phyloP scores from a whole-genome alignment of 2,329 filamentous ascomycete genomes.

The Paramyrothecium sp. region DNA sequence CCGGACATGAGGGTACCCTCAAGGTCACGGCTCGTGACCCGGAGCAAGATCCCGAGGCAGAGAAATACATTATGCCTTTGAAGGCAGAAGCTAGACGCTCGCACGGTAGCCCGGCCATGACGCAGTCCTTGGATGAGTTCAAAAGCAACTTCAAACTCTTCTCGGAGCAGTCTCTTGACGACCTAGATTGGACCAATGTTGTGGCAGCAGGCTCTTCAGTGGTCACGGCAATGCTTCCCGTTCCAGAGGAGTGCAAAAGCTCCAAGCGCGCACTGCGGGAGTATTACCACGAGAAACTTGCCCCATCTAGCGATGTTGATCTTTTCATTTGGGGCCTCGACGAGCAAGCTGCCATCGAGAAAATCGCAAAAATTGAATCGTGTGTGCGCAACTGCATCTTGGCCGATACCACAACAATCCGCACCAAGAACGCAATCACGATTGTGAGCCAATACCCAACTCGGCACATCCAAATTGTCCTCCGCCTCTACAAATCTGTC shows the following conservation, averaged over 20 bases:
- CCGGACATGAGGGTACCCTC: not conserved
- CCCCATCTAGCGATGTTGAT: not conserved
- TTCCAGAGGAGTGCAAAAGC: not conserved
- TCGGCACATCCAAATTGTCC: not conserved
- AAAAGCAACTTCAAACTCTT: not conserved
- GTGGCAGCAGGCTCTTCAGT: not conserved
- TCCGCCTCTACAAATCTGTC: not conserved
- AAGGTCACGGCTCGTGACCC: not conserved
- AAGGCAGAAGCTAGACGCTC: not conserved
- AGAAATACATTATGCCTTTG: not conserved
- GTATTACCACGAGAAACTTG: constrained; percentile 1
- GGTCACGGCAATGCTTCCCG: not conserved
- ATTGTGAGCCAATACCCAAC: not conserved
- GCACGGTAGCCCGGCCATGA: not conserved
- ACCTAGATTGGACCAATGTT: not conserved
- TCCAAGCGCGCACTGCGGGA: not conserved
- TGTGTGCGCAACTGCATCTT: not conserved
- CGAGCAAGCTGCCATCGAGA: not conserved
- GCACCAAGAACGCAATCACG: not conserved
- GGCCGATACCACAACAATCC: not conserved
- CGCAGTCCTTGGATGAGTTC: not conserved
- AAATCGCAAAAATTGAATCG: not conserved
- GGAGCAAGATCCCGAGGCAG: not conserved
- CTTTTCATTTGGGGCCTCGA: not conserved
- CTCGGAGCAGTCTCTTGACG: not conserved